Base-by-base conservation (phyloP, 768 basidiomycete species). In the Hericium rajendrae region DNA sequence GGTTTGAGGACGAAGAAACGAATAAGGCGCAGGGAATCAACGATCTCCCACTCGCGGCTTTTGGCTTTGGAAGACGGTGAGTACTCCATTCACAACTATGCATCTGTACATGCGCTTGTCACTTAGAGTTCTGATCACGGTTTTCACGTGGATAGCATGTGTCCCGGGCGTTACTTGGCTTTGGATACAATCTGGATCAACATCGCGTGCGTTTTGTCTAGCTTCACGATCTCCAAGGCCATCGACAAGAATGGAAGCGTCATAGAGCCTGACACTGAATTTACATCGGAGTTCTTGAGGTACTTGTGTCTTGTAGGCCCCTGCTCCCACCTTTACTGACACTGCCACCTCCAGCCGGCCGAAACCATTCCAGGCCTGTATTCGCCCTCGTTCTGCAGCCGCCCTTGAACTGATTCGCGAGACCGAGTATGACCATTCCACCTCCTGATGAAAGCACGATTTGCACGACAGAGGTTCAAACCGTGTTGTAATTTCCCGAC, bases 151-250 rank as follows among this genome's bases (percentile, higher is more conserved):
- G 40, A 16, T 51, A 78, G 77, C 41, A 63, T 72, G 49, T 80
- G 78, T 62, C 77, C 77, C 3, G 76, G 78, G 10, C 69, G 72
- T 32, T 72, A 69, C 65, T 64, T 79, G 6, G 78, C 76, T 28
- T 67, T 71, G 48, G 74, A 75, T 61, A 71, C 72, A 6, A 53
- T 78, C 22, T 78, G 74, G 73, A 73, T 78, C 24, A 65, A 72
- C 6, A 65, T 76, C 8, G 73, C 74, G 18, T 74, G 72, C 2
- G 64, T 76, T 16, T 62, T 79, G 18, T 56, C 72, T 2, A 70
- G 73, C 4, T 78, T 72, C 63, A 63, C 68, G 22, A 74, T 79
- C 24, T 62, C 70, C 26, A 73, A 70, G 57, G 65, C 73, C n/a
- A 56, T 68, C 11, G 71, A 74, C 56, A 68, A 70, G 16, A 65